Evolutionary conservation across 352 stramenopile genomes (phyloP), one percentile per base, ranked within the genome.

Genomic region (Globisporangium radiosum): DNA sequence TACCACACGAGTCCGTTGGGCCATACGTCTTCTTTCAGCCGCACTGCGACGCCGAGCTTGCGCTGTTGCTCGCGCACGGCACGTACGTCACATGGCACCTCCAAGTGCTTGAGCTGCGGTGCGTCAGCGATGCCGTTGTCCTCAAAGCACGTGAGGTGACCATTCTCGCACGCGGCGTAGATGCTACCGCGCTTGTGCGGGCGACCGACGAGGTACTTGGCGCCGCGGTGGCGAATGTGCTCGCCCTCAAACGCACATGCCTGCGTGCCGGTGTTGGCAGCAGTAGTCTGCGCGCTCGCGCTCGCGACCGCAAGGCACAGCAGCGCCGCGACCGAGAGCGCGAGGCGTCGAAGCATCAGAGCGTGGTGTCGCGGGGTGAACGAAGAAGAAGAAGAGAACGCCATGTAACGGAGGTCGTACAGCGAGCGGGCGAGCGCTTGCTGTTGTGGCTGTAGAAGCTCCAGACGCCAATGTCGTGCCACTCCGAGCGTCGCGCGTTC

Each of bases 1-100:
- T 92, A 92, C 69, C 76, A 92, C 37, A 92, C 59, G 40, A 86
- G 75, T 10, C 75, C 69, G 13, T 87, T 66, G 1, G 81, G 81
- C 81, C 81, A 92, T n/a, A 83, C 63, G 40, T 86, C 74, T 43
- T 87, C 75, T 52, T 73, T 52, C 36, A 83, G 33, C 10, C 77
- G 72, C 36, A 86, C 78, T 5, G 77, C 71, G 6, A 92, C 72
- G 52, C 81, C 81, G 44, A 92, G 62, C 55, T 74, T 59, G 0
- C 79, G 64, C 5, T 74, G 59, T 3, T 66, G 66, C 17, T 64
- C 58, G 14, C 60, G 39, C 44, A 76, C 57, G 10, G 57, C 56
- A 1, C 68, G 53, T 7, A 49, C 42, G 10, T 64, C 69, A 63
- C 78, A 87, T 15, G 75, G 58, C 3, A 87, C 68, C 47, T 70